Evolutionary conservation across 2,329 filamentous ascomycete genomes (phyloP).

Genomic region (Fusarium albosuccineum): DNA sequence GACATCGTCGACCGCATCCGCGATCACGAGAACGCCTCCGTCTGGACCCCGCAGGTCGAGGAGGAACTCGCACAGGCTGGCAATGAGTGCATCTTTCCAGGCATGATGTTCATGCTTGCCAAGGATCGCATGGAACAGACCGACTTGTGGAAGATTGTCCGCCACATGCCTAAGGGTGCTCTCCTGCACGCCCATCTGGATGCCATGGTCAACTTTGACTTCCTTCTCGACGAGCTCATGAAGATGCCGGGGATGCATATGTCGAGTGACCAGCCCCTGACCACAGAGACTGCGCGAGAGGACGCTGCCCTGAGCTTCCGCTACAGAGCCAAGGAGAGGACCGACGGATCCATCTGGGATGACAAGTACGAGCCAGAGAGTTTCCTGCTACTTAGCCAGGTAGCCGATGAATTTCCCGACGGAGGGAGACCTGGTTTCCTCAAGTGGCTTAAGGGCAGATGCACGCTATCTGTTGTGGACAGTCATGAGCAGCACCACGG

Average conservation of each 20-base stretch:
- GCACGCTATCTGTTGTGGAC: slow-evolving; percentile 78
- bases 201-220: slow-evolving; percentile 91
- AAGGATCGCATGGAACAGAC: slow-evolving; percentile 89
- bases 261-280: slow-evolving; percentile 69
- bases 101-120: slow-evolving; percentile 93
- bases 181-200: slow-evolving; percentile 90
- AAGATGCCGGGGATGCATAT: slow-evolving; percentile 81
- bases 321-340: slow-evolving; percentile 63
- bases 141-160: slow-evolving; percentile 86
- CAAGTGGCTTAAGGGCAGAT: slow-evolving; percentile 80
- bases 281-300: slow-evolving; percentile 64
- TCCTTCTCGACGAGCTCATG: slow-evolving; percentile 79
- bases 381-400: slow-evolving; percentile 69
- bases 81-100: slow-evolving; percentile 79
- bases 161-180: slow-evolving; percentile 88
- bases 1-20: slow-evolving; percentile 85
- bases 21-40: slow-evolving; percentile 77
- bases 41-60: slow-evolving; percentile 83
- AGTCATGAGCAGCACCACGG: slow-evolving; percentile 85
- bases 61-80: slow-evolving; percentile 73
- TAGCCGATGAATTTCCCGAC: slow-evolving; percentile 80
- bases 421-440: slow-evolving; percentile 80
- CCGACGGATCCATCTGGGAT: slow-evolving; percentile 73
- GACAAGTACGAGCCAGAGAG: slow-evolving; percentile 70
- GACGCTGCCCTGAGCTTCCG: slow-evolving; percentile 72